Conservation (phyloP, 768 basidiomycete genomes). For the Amanita rubescens region DNA sequence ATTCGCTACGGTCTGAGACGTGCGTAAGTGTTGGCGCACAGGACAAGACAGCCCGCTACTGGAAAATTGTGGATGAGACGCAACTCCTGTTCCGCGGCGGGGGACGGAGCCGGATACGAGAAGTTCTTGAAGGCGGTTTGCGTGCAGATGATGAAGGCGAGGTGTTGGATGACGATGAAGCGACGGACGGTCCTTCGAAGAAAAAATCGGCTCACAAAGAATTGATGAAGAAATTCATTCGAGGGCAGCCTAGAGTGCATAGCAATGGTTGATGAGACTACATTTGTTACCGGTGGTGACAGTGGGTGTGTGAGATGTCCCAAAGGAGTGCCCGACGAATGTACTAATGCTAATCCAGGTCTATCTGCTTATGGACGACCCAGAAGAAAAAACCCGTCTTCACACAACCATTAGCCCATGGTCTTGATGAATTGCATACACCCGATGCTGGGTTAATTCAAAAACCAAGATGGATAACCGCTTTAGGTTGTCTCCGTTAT, state of each 20-base stretch:
- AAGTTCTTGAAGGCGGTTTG: slow-evolving; percentile 73
- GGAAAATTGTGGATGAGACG: slow-evolving; percentile 94
- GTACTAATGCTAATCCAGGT: slow-evolving; percentile 35
- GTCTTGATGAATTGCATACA: slow-evolving; percentile 62
- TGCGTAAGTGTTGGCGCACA: slow-evolving; percentile 84
- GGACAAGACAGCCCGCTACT: slow-evolving; percentile 88
- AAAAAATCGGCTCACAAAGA: slow-evolving; percentile 16
- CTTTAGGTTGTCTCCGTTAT: slow-evolving; percentile 75
- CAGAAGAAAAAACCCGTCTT: slow-evolving; percentile 94
- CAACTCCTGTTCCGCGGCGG: slow-evolving; percentile 97
- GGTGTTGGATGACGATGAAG: slow-evolving; percentile 22
- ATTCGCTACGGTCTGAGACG: slow-evolving; percentile 76
- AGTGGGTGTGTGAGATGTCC: slow-evolving; percentile 64
- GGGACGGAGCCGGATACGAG: slow-evolving; percentile 72
- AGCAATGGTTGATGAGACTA: slow-evolving; percentile 91
- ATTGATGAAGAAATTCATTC: slow-evolving; percentile 46
- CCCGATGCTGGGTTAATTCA: slow-evolving; percentile 68
- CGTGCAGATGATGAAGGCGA: slow-evolving; percentile 55
- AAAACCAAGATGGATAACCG: slow-evolving; percentile 88
- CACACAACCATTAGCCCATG: slow-evolving; percentile 82
- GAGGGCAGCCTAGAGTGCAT: slow-evolving; percentile 92
- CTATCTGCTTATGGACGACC: slow-evolving; percentile 89
- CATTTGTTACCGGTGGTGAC: slow-evolving; percentile 91
- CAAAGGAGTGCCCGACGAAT: background rate
- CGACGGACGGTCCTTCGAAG: slow-evolving; percentile 16